Evolutionary conservation across 306 rosid genomes (phyloP).

Genomic region (Potentilla sterilis): DNA sequence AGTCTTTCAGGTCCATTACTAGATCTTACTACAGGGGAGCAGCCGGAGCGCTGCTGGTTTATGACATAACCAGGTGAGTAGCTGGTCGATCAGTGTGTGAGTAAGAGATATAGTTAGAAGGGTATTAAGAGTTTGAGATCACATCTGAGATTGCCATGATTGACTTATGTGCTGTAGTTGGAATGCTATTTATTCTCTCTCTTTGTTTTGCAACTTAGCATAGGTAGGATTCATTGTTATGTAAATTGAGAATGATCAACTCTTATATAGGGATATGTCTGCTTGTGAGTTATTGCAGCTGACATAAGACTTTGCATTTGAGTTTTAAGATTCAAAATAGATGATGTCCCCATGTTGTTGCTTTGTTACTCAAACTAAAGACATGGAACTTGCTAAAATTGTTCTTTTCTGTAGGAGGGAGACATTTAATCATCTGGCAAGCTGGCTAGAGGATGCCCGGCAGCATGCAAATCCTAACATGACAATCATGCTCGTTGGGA

Average conservation of each 20-base stretch:
- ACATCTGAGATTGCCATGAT: too few species aligned
- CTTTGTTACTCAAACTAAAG: constrained; percentile 18
- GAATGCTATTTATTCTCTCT: not conserved
- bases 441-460: constrained; percentile 98
- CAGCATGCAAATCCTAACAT: constrained; percentile 98
- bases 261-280: not conserved
- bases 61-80: constrained; percentile 92
- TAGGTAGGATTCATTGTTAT: not conserved
- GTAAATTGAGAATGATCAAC: not conserved
- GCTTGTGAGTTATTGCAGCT: not conserved
- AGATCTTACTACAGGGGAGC: constrained; percentile 98
- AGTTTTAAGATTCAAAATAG: not conserved
- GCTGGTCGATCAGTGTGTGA: not conserved
- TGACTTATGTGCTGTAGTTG: not conserved
- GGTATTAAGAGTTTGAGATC: not conserved
- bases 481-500: constrained; percentile 90
- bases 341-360: not conserved
- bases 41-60: constrained; percentile 94
- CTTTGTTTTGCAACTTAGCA: not conserved
- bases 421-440: constrained; percentile 78
- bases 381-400: not conserved
- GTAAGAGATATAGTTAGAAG: not conserved
- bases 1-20: constrained; percentile 95
- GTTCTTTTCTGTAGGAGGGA: constrained; percentile 67
- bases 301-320: not conserved